phyloP scores from a whole-genome alignment of 2,329 filamentous ascomycete genomes.

The Scortechinia acanthostroma region DNA sequence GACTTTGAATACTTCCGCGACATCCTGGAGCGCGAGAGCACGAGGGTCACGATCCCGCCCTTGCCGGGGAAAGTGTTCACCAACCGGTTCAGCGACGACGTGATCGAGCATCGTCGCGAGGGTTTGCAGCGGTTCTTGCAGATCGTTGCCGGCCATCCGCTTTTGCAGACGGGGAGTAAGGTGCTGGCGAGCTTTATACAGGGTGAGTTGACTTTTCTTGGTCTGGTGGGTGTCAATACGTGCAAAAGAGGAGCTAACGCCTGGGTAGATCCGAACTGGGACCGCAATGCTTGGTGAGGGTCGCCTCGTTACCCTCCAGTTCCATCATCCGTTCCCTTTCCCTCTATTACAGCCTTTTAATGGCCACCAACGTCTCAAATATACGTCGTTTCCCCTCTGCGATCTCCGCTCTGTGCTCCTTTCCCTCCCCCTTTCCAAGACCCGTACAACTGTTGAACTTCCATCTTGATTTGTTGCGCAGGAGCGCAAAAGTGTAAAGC shows the following conservation, averaged over 20 bases:
- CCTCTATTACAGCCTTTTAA: not conserved
- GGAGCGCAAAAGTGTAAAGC: too few species aligned
- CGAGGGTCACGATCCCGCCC: slow-evolving; percentile 89
- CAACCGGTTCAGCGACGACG: slow-evolving; percentile 94
- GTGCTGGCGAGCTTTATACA: slow-evolving; percentile 94
- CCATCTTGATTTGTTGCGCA: too few species aligned
- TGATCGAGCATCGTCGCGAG: slow-evolving; percentile 88
- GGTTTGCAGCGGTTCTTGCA: slow-evolving; percentile 92
- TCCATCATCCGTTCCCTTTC: not conserved
- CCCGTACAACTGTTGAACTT: too few species aligned
- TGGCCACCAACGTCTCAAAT: too few species aligned
- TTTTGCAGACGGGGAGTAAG: slow-evolving; percentile 95
- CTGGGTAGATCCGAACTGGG: slow-evolving; percentile 72
- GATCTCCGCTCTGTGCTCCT: too few species aligned
- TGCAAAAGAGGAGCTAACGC: not conserved
- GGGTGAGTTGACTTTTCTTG: slow-evolving; percentile 44
- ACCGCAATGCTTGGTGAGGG: slow-evolving; percentile 79
- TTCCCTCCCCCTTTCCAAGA: too few species aligned
- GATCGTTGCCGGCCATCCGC: slow-evolving; percentile 92
- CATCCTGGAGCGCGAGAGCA: slow-evolving; percentile 90
- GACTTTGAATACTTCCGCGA: slow-evolving; percentile 99
- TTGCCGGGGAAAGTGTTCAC: slow-evolving; percentile 96
- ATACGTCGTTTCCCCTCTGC: too few species aligned
- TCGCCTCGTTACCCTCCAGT: not conserved
- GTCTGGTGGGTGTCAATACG: not conserved